A percentile compares a stretch with the other conserved stretches of the same genome.
Conservation (phyloP, 2,329 filamentous ascomycete genomes). For the Allantophomopsis cytisporea region DNA sequence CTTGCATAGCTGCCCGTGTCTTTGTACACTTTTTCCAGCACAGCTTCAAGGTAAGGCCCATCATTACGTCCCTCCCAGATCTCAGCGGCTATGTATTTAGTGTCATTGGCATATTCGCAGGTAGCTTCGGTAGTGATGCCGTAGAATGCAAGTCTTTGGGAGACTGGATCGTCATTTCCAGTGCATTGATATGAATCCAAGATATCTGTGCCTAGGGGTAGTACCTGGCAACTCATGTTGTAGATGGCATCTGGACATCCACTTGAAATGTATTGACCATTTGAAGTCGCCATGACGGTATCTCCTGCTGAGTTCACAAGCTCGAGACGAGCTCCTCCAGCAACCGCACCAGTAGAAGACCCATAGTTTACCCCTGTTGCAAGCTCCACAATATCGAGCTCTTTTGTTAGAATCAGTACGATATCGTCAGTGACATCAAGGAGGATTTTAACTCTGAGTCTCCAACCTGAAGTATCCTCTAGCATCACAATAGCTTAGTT, state of each 20-base stretch:
- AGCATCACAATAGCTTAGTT: not conserved
- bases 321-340: too few relatives aligned
- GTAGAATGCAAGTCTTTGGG: not conserved
- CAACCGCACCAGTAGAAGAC: not conserved
- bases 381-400: not conserved
- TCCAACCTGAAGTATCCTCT: not conserved
- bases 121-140: not conserved
- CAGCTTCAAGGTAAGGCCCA: too few relatives aligned
- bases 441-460: not conserved
- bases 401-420: not conserved
- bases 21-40: too few relatives aligned
- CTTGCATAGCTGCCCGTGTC: too few relatives aligned
- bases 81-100: too few relatives aligned
- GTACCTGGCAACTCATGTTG: not conserved
- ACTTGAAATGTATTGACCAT: not conserved
- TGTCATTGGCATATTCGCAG: too few relatives aligned
- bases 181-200: not conserved
- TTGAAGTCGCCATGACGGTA: not conserved
- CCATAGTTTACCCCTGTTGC: not conserved
- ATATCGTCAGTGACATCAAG: not conserved
- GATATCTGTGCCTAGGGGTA: too few relatives aligned
- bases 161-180: not conserved
- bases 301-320: not conserved
- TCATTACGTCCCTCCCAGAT: too few relatives aligned
- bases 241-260: not conserved